A percentile compares a stretch with the other conserved stretches of the same genome.
phyloP scores from a whole-genome alignment of 768 basidiomycete species.

The Lyophyllum shimeji region DNA sequence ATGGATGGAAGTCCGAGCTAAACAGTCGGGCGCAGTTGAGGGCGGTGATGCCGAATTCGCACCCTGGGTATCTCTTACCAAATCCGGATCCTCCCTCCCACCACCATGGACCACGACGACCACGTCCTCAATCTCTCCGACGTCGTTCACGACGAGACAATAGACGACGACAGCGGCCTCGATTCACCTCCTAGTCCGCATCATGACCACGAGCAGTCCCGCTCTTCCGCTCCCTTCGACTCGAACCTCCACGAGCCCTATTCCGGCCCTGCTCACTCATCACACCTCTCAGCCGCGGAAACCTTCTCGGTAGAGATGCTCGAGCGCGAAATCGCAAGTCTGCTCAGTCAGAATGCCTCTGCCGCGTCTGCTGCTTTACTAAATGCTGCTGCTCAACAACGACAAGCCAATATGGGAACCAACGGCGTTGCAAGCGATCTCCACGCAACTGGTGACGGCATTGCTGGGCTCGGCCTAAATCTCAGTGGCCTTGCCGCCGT shows the following conservation, averaged over 20 bases:
- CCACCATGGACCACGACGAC: slow-evolving; percentile 54
- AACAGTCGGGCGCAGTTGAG: no score
- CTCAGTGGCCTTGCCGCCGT: slow-evolving; percentile 74
- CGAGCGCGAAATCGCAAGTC: slow-evolving; percentile 73
- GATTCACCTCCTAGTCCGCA: slow-evolving; percentile 26
- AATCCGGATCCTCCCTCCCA: slow-evolving; percentile 13
- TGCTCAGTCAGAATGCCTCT: slow-evolving; percentile 74
- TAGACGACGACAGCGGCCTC: slow-evolving; percentile 54
- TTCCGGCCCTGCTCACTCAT: slow-evolving; percentile 30
- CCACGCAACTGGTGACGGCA: slow-evolving; percentile 28
- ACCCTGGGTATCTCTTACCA: slow-evolving; percentile 21
- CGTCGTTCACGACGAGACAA: slow-evolving; percentile 79
- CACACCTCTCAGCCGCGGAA: slow-evolving; percentile 39
- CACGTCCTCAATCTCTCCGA: slow-evolving; percentile 76
- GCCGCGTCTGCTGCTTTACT: slow-evolving; percentile 65
- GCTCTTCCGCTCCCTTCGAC: slow-evolving; percentile 31
- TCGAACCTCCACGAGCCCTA: slow-evolving; percentile 37
- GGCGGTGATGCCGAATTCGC: background rate
- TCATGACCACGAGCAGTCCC: slow-evolving; percentile 27
- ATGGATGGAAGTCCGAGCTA: background rate
- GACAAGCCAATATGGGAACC: slow-evolving; percentile 43
- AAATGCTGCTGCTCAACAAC: slow-evolving; percentile 67
- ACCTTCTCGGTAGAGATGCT: slow-evolving; percentile 70
- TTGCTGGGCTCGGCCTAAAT: slow-evolving; percentile 51
- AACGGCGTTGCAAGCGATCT: slow-evolving; percentile 27